A percentile compares a stretch with the other conserved stretches of the same genome.
phyloP scores from a whole-genome alignment of 1,139 yeast species.

The Meyerozyma sp. region DNA sequence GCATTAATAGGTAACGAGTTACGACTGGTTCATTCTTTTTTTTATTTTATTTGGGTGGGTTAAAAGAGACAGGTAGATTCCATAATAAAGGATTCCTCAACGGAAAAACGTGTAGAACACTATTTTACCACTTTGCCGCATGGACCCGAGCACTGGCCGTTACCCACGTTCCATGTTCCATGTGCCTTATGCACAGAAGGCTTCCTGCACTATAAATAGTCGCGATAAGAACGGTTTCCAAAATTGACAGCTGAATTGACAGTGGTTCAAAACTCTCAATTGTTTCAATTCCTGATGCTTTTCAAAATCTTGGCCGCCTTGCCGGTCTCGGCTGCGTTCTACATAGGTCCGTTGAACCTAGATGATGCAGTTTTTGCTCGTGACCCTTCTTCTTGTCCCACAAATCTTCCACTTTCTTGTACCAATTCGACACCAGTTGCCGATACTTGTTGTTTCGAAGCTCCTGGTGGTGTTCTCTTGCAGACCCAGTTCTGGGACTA shows the following conservation, averaged over 20 bases:
- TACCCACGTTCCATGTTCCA: background rate
- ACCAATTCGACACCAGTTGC: slow-evolving; percentile 40
- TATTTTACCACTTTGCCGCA: background rate
- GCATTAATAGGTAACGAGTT: slow-evolving; percentile 25
- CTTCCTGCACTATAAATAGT: background rate
- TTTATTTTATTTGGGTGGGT: slow-evolving; percentile 15
- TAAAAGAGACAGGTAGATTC: slow-evolving; percentile 13
- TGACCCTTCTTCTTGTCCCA: slow-evolving; percentile 43
- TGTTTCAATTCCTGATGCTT: background rate
- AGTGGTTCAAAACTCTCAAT: no score
- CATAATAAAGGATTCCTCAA: slow-evolving; percentile 35
- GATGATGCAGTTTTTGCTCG: background rate
- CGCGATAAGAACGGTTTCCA: background rate
- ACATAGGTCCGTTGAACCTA: background rate
- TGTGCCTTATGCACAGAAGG: background rate
- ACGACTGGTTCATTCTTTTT: slow-evolving; percentile 8
- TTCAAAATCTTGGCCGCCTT: background rate
- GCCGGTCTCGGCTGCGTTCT: background rate
- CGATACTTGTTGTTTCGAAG: slow-evolving; percentile 12
- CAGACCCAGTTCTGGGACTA: slow-evolving; percentile 17
- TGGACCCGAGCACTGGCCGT: background rate
- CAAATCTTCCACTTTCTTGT: slow-evolving; percentile 53
- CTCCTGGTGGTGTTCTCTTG: slow-evolving; percentile 12
- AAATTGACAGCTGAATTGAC: background rate
- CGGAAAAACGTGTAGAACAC: slow-evolving; percentile 16